Evolutionary conservation across 805 yeast genomes (phyloP), one percentile per base, ranked within the genome.

Genomic region (Zygoascus biomembranicola): DNA sequence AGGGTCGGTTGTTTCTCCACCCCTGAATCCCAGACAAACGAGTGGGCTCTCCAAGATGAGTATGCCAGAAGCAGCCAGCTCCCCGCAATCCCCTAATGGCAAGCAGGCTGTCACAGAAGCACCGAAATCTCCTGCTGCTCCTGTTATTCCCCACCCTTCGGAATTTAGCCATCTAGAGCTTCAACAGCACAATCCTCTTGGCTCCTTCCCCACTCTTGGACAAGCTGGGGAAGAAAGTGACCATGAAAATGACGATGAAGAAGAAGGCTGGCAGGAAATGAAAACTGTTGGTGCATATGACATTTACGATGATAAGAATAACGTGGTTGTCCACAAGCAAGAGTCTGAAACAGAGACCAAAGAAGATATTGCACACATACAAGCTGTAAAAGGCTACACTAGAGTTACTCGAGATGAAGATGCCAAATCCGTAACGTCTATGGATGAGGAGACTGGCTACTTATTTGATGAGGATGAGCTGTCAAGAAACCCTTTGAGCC

Each of bases 331-430:
- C 19, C 63, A 63, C 52, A 49, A 18, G 16, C 32, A 43, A 20
- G 55, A 57, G 31, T 52, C 55, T 31, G 55, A 50, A 14, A 63
- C 59, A 9, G 61, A 59, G 20, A n/a, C 39, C 3, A 58, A 55
- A 28, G 58, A 55, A 14, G 63, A 59, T 18, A 18, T 44, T 43
- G 23, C 31, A 14, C 52, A 39, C 14, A 45, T 43, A 9, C 16
- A 19, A 13, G 80, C 81, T 1, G 78, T 78, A 43, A 79, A 75
- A 26, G 92, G 95, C 0, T 94, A 94, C 66, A 94, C 98, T 0
- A 84, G 95, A 62, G 85, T 94, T 8, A 88, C 89, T 31, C 86
- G 83, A 1, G 94, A 87, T 61, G 89, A 84, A 58, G 97, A 94
- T 8, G 84, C 84, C 19, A 81, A 83, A 58, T 86, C 85, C 57